phyloP scores from a whole-genome alignment of 2,329 filamentous ascomycete genomes.

The Colletotrichum falcatum region DNA sequence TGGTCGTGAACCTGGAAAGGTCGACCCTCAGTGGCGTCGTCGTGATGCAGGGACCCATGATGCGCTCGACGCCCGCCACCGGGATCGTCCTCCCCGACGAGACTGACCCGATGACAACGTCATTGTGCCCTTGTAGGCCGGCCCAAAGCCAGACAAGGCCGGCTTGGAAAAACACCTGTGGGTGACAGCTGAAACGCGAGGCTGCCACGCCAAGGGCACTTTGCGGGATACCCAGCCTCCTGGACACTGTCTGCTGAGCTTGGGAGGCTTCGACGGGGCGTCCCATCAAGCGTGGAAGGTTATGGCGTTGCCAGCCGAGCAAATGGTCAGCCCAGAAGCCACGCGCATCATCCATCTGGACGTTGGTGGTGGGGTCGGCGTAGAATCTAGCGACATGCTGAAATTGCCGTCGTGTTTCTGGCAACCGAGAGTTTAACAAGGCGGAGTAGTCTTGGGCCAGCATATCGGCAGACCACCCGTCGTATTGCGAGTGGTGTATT shows the following conservation, averaged over 20 bases:
- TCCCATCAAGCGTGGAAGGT: conserved; percentile 57
- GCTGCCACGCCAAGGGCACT: conserved; percentile 52
- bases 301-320: conserved; percentile 66
- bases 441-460: conserved; percentile 74
- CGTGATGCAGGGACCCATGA: conserved; percentile 84
- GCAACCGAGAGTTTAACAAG: conserved; percentile 53
- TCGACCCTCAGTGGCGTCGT: conserved; percentile 80
- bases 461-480: conserved; percentile 92
- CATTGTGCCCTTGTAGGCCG: conserved; percentile 71
- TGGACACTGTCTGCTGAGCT: conserved; percentile 45
- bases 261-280: conserved; percentile 45
- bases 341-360: conserved; percentile 56
- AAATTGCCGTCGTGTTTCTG: conserved; percentile 67
- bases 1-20: conserved; percentile 61
- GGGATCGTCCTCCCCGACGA: conserved; percentile 85
- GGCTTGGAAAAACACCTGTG: conserved; percentile 82
- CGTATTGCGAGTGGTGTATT: conserved; percentile 87
- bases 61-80: conserved; percentile 74
- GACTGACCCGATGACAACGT: conserved; percentile 82
- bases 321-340: conserved; percentile 80
- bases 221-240: conserved; percentile 51
- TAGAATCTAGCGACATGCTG: conserved; percentile 67
- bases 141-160: conserved; percentile 75
- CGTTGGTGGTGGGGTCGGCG: conserved; percentile 43
- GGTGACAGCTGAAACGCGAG: conserved; percentile 61